A percentile compares a stretch with the other conserved stretches of the same genome.
Evolutionary conservation across 2,329 filamentous ascomycete species (phyloP).

Genomic region (Fusarium euwallaceae): DNA sequence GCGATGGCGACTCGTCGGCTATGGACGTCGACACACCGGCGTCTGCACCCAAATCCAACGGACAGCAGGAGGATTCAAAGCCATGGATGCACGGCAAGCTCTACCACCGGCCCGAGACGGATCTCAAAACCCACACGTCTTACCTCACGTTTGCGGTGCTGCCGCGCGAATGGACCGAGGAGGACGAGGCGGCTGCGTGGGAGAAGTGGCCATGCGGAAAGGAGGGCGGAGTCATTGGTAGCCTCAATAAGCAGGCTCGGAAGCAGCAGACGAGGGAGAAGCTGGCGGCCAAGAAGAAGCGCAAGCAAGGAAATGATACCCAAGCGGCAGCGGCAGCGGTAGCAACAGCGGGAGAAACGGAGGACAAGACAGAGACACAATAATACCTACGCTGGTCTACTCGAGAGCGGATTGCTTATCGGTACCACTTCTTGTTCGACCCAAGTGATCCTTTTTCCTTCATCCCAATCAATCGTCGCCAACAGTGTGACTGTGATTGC

Average conservation of each 20-base stretch:
- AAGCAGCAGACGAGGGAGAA: slow-evolving; percentile 70
- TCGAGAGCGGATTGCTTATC: slow-evolving; percentile 13
- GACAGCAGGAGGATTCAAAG: slow-evolving; percentile 56
- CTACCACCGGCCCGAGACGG: slow-evolving; percentile 84
- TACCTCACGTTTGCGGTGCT: slow-evolving; percentile 94
- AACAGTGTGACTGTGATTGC: slow-evolving; percentile 14
- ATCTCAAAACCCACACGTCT: slow-evolving; percentile 96
- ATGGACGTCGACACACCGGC: slow-evolving; percentile 56
- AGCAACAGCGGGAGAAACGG: slow-evolving; percentile 19
- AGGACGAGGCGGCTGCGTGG: slow-evolving; percentile 79
- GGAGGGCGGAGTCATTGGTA: slow-evolving; percentile 66
- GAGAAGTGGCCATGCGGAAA: slow-evolving; percentile 73
- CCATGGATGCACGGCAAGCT: slow-evolving; percentile 82
- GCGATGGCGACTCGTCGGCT: slow-evolving; percentile 50
- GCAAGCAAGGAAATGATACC: slow-evolving; percentile 48
- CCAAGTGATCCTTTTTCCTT: neutral
- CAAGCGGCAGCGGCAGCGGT: slow-evolving; percentile 9
- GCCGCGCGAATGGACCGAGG: slow-evolving; percentile 86
- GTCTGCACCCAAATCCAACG: slow-evolving; percentile 46
- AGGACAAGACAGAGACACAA: slow-evolving; percentile 34
- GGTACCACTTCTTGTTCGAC: slow-evolving; percentile 3
- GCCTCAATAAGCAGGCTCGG: slow-evolving; percentile 65
- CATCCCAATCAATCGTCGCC: slow-evolving; percentile 7
- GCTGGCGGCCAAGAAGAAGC: slow-evolving; percentile 61
- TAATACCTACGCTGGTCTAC: slow-evolving; percentile 13